Evolutionary conservation across 2,329 filamentous ascomycete genomes (phyloP).

Genomic region (Fusarium sp.): DNA sequence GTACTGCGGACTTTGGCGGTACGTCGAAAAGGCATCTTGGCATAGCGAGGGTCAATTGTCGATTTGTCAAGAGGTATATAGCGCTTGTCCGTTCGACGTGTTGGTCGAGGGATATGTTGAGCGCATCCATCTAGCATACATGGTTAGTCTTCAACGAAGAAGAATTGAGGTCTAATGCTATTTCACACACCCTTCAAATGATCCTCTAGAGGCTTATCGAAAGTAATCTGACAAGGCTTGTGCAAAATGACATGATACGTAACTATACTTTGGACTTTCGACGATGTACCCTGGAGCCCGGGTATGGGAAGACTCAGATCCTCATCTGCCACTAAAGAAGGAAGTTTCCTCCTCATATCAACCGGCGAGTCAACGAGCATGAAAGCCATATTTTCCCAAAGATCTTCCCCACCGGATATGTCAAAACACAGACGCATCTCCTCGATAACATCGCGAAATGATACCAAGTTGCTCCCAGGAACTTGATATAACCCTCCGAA

Average conservation of each 20-base stretch:
- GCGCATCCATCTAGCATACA: constrained; percentile 8
- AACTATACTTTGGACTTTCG: not conserved
- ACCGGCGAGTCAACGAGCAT: not conserved
- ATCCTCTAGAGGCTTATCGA: not conserved
- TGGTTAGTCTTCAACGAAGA: not conserved
- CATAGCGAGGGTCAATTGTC: not conserved
- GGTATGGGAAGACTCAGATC: not conserved
- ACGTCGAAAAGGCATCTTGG: constrained; percentile 1
- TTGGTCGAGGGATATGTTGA: not conserved
- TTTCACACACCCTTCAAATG: constrained; percentile 2
- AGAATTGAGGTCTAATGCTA: accelerated
- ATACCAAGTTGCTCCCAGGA: constrained; percentile 7
- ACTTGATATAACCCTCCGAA: constrained; percentile 16
- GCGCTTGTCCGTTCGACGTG: not conserved
- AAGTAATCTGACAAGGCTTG: not conserved
- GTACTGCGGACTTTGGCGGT: not conserved
- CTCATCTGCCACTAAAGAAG: not conserved
- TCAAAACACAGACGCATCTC: constrained; percentile 38
- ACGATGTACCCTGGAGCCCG: not conserved
- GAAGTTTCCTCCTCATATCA: not conserved
- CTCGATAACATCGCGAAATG: constrained; percentile 30
- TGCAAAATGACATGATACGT: constrained; percentile 15
- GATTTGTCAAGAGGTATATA: constrained; percentile 18
- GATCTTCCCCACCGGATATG: not conserved
- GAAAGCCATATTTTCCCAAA: constrained; percentile 22